Evolutionary conservation across 768 basidiomycete genomes (phyloP), one percentile per base, ranked within the genome.

Genomic region (Ramaria sp.): DNA sequence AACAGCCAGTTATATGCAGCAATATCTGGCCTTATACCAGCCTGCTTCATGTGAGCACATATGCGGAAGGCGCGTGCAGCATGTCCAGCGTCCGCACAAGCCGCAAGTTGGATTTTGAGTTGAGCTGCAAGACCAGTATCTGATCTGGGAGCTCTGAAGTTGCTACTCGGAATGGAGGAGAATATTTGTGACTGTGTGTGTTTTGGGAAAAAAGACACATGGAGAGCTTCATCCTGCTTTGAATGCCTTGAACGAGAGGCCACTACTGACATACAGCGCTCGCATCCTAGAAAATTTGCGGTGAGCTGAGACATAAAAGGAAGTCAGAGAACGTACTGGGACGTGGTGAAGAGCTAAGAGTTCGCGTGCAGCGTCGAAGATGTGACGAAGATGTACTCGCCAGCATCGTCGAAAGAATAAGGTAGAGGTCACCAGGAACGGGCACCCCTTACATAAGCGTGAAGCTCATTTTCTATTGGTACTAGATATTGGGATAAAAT

Each of bases 1-100:
- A 89, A 68, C 3, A 90, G 66, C 3, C 69, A 64, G 57, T 81
- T 76, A 63, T 88, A 89, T 0, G 78, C 74, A 32, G 66, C 59
- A 15, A 74, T 34, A 58, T 81, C 74, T 0, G 88, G 86, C n/a
- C 59, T 38, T 10, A 85, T 64, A 18, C 72, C 70, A 12, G 71
- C 62, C 0, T 61, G 57, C 62, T 85, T 88, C 83, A 89, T 87
- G 41, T 74, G 66, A 12, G 68, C 64, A 15, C 77, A 75, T 37
- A 75, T 61, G 2, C 65, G 59, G 25, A 88, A 66, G 55, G 72
- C 76, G 24, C 43, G 27, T 16, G 37, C 24, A 47, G 42, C 42
- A 32, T 32, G 32, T 3, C 53, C 53, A 6, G n/a, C 32, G 4
- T 30, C 24, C 30, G 42, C 53, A 37, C 24, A 55, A 13, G 18